Conservation (phyloP, 164 flowering plant species). For the Vitis riparia region DNA sequence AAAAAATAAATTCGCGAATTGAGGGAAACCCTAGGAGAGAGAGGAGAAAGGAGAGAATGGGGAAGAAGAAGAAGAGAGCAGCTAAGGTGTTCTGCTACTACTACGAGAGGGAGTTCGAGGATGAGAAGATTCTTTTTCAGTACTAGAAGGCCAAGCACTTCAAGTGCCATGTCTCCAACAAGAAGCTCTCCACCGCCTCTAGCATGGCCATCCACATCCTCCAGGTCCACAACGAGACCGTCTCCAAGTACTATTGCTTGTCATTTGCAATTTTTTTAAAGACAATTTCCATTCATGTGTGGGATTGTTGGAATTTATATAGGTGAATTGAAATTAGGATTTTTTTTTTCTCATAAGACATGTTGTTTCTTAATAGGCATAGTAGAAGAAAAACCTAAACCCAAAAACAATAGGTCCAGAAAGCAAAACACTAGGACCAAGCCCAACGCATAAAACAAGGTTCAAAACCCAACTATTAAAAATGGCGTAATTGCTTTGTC, state of each 20-base stretch:
- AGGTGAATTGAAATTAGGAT: too few species aligned
- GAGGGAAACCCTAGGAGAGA: not conserved
- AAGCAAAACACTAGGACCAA: too few species aligned
- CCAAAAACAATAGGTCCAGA: too few species aligned
- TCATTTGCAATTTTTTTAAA: too few species aligned
- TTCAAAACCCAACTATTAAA: too few species aligned
- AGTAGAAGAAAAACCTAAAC: too few species aligned
- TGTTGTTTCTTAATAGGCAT: too few species aligned
- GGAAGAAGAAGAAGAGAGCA: constrained; percentile 79
- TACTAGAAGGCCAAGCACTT: constrained; percentile 98
- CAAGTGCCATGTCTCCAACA: constrained; percentile 95
- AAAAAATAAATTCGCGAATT: not conserved
- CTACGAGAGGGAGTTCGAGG: constrained; percentile 96
- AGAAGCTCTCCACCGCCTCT: constrained; percentile 96
- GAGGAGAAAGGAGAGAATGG: constrained; percentile 32
- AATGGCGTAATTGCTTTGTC: too few species aligned
- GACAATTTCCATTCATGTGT: too few species aligned
- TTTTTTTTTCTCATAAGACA: too few species aligned
- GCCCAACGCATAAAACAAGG: too few species aligned
- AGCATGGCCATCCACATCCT: constrained; percentile 98
- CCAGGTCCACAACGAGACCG: constrained; percentile 92
- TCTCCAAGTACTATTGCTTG: constrained; percentile 8
- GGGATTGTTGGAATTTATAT: too few species aligned
- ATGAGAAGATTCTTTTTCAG: constrained; percentile 96
- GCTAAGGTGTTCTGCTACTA: constrained; percentile 92